Evolutionary conservation across 2,329 filamentous ascomycete species (phyloP).

Genomic region (Aspergillus viridinutans): DNA sequence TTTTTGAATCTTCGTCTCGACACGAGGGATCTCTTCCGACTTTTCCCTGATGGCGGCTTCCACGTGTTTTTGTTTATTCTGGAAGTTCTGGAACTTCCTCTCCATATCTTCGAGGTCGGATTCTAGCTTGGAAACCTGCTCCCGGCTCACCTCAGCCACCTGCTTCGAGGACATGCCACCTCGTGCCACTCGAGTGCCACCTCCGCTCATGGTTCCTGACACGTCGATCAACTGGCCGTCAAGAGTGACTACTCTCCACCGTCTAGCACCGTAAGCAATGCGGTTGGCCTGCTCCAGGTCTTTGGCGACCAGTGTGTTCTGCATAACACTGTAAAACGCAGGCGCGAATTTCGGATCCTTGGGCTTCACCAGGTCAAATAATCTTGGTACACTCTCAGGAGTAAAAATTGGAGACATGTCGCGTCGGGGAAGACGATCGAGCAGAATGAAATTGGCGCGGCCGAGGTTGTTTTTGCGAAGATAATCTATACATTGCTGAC

Average conservation of each 20-base stretch:
- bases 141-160: constrained; percentile 77
- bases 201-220: constrained; percentile 97
- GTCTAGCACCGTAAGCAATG: constrained; percentile 87
- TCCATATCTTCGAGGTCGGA: constrained; percentile 81
- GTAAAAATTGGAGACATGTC: constrained; percentile 79
- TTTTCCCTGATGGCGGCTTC: constrained; percentile 69
- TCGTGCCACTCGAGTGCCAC: constrained; percentile 82
- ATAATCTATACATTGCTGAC: constrained; percentile 97
- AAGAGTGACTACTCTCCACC: constrained; percentile 95
- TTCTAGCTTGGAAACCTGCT: constrained; percentile 84
- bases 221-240: constrained; percentile 96
- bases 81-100: constrained; percentile 75
- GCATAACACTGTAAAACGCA: constrained; percentile 91
- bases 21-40: constrained; percentile 71
- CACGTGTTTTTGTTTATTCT: constrained; percentile 75
- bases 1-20: constrained; percentile 91
- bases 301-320: constrained; percentile 89
- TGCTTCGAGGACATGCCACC: constrained; percentile 97
- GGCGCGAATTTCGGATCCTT: constrained; percentile 83
- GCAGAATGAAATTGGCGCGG: constrained; percentile 91
- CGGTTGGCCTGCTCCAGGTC: constrained; percentile 95
- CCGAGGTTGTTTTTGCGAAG: constrained; percentile 95
- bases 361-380: constrained; percentile 88
- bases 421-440: constrained; percentile 77
- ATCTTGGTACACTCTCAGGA: constrained; percentile 82